Conservation (phyloP, 1,284 basidiomycete genomes). For the Papiliotrema nemorosa region DNA sequence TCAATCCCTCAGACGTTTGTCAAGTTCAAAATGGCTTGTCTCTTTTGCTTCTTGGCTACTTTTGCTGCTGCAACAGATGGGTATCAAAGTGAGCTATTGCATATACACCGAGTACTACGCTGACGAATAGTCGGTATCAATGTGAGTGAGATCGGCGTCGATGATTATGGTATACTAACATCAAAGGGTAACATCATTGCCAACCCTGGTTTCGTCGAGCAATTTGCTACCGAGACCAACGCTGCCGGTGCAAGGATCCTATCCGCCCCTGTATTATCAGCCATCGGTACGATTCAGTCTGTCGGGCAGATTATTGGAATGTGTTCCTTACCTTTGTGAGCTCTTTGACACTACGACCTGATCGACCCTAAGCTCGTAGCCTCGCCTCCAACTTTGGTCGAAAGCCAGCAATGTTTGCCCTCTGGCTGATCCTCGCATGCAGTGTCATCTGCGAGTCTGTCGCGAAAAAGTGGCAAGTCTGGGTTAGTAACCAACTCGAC, state of each 20-base stretch:
- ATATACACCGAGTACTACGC: neutral
- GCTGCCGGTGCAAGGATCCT: slow-evolving; percentile 11
- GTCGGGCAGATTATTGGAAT: slow-evolving; percentile 28
- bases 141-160: neutral
- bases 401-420: slow-evolving; percentile 17
- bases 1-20: slow-evolving; percentile 13
- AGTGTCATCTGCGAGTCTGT: slow-evolving; percentile 19
- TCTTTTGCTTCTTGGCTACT: slow-evolving; percentile 20
- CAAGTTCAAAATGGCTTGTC: slow-evolving; percentile 21
- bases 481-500: slow-evolving; percentile 7
- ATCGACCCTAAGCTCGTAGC: slow-evolving; percentile 1
- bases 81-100: slow-evolving; percentile 21
- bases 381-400: slow-evolving; percentile 15
- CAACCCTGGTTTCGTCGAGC: slow-evolving; percentile 23
- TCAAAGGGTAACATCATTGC: slow-evolving; percentile 24
- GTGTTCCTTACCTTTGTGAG: slow-evolving; percentile 25
- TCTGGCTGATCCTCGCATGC: slow-evolving; percentile 15
- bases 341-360: neutral
- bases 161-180: neutral
- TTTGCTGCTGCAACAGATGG: slow-evolving; percentile 27
- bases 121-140: slow-evolving; percentile 21
- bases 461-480: slow-evolving; percentile 18
- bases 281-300: slow-evolving; percentile 25
- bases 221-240: slow-evolving; percentile 16
- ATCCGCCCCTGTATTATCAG: slow-evolving; percentile 18